A percentile compares a stretch with the other conserved stretches of the same genome.
Evolutionary conservation across 257 asterid species (phyloP).

Genomic region (Fraxinus quadrangulata): DNA sequence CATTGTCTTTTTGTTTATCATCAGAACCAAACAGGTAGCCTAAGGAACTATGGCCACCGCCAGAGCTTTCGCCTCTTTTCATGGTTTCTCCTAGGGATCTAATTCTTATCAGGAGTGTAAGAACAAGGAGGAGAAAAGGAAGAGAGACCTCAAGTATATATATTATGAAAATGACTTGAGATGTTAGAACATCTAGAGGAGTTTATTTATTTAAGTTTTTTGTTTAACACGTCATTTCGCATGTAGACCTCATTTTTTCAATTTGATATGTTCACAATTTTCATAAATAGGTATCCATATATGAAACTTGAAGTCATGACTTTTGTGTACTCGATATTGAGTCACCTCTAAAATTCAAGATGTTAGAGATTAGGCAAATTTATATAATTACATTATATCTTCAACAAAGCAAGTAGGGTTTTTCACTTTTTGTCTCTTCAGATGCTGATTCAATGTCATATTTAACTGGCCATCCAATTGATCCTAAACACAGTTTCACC

Average conservation of each 20-base stretch:
- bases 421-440: neutral
- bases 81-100: constrained; percentile 15
- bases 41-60: constrained; percentile 66
- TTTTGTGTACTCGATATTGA: neutral
- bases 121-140: neutral
- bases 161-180: neutral
- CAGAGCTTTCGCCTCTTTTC: constrained; percentile 53
- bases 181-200: too few species aligned
- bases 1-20: constrained; percentile 30
- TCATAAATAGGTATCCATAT: neutral
- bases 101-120: neutral
- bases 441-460: neutral
- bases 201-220: too few species aligned
- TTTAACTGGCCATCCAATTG: neutral
- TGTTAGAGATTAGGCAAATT: neutral
- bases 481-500: neutral
- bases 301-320: neutral
- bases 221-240: too few species aligned
- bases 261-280: neutral
- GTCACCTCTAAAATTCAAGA: neutral
- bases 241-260: too few species aligned
- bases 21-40: constrained; percentile 62
- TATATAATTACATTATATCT: neutral
- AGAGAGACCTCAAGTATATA: constrained; percentile 4
- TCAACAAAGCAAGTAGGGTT: neutral